Base-by-base conservation (phyloP, 1,284 basidiomycete genomes). In the Microbotryomycetes sp. region DNA sequence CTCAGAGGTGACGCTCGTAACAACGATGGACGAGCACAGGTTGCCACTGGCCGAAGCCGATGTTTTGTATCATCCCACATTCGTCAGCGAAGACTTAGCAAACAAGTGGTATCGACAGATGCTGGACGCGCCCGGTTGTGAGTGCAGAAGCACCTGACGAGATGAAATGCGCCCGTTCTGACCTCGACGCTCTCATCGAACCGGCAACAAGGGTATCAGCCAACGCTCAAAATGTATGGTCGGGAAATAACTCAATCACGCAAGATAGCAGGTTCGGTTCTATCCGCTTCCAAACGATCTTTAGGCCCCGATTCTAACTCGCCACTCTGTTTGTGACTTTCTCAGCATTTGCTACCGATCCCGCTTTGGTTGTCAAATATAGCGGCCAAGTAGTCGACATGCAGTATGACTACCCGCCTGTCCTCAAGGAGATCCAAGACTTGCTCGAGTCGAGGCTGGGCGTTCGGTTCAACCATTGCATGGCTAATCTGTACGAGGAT, bases 141-240 rank as follows among this genome's bases (percentile, higher is more conserved):
- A 61, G 75, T 61, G 18, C 28, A 30, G 23, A 23, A 5, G 9
- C 27, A 48, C 7, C 51, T 18, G 9, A n/a, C n/a, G n/a, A n/a
- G n/a, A n/a, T n/a, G n/a, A n/a, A n/a, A 46, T 52, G 31, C n/a
- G 5, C 23, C 51, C 5, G 49, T 41, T 68, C 59, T 11, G 29
- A 16, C 24, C 21, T 4, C 49, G 24, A 21, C 6, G 26, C 50
- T 51, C 4, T 54, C 18, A 21, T 49, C 30, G 4, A 48, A 31
- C 29, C 24, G 61, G 11, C 5, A 7, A 24, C 3, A 64, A 75
- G 75, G 75, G 78, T 78, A 81, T 65, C 78, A 78, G 52, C 81
- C 81, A 1, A 78, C 73, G 9, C 76, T 82, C n/a, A 79, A 76
- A 54, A 74, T 82, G 48, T 81, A 82, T 68, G 81, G 81, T n/a